Evolutionary conservation across 2,329 filamentous ascomycete species (phyloP).

Genomic region (Penicillium sp.): DNA sequence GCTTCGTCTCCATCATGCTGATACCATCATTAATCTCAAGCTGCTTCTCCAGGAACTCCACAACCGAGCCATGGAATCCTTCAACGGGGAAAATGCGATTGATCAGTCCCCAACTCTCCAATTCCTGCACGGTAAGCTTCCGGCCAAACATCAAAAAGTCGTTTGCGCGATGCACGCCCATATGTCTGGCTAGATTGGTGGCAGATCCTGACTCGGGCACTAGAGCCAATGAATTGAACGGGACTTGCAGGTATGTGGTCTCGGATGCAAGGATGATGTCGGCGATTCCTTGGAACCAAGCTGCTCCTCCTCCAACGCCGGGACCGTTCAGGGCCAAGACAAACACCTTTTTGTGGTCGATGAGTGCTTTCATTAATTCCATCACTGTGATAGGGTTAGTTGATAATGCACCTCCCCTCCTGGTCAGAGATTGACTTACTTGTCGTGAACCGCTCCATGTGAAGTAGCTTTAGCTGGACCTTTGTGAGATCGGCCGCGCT

Average conservation of each 20-base stretch:
- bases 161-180: constrained; percentile 54
- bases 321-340: constrained; percentile 55
- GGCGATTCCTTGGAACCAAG: constrained; percentile 54
- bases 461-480: neutral
- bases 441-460: neutral
- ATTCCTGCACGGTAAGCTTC: constrained; percentile 47
- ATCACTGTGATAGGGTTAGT: constrained; percentile 23
- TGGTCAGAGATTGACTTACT: neutral
- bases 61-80: constrained; percentile 47
- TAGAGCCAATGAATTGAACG: constrained; percentile 51
- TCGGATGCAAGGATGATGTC: constrained; percentile 53
- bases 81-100: constrained; percentile 49
- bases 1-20: constrained; percentile 57
- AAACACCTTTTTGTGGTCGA: constrained; percentile 55
- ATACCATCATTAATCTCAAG: constrained; percentile 52
- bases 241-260: constrained; percentile 51
- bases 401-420: neutral
- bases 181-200: constrained; percentile 49
- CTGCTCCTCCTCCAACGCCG: constrained; percentile 53
- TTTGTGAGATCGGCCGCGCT: neutral
- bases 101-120: constrained; percentile 49
- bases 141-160: constrained; percentile 57
- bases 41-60: constrained; percentile 47
- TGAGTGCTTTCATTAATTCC: constrained; percentile 48
- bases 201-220: constrained; percentile 55